Evolutionary conservation across 345 rosid genomes (phyloP), one percentile per base, ranked within the genome.

Genomic region (Physaria fendleri): DNA sequence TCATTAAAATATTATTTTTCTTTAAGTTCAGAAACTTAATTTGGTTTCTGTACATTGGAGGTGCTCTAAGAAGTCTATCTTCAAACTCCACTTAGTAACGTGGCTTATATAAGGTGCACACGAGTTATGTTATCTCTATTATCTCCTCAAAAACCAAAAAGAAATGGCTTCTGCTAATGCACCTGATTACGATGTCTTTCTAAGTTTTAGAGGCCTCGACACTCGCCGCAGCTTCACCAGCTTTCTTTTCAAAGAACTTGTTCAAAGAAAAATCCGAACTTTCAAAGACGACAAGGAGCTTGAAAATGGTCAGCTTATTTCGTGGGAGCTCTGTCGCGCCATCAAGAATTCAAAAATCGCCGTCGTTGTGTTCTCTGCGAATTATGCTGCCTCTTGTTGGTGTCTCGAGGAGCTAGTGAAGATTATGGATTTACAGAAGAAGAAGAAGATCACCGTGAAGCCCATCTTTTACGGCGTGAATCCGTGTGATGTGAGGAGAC

Each of bases 191-290:
- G 72, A 66, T 38, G 67, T 66, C 35, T 72, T 72, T 28, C 40
- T 72, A 0, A 72, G 72, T 41, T 72, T 72, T 49, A 66, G 76
- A 60, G 76, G 72, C 1, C 17, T 0, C 21, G 76, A 72, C 68
- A 72, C 68, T 8, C 72, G 76, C 4, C 41, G 62, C 0, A 47
- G 1, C 30, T 46, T 72, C 39, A 46, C 61, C n/a, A n/a, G n/a
- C n/a, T n/a, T n/a, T n/a, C n/a, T n/a, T n/a, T n/a, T n/a, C n/a
- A n/a, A n/a, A n/a, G 68, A 61, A 38, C 2, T 72, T 3, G 7
- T 2, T 2, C 53, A 59, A 18, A 59, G 34, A 2, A 18, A 35
- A 3, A 54, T 72, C 12, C 21, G 12, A 24, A 38, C 72, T 0
- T 66, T 66, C 59, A 66, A 43, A 38, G 76, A 72, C 32, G 64